phyloP scores from a whole-genome alignment of 1,284 basidiomycete species.

The Bondarzewia mesenterica region DNA sequence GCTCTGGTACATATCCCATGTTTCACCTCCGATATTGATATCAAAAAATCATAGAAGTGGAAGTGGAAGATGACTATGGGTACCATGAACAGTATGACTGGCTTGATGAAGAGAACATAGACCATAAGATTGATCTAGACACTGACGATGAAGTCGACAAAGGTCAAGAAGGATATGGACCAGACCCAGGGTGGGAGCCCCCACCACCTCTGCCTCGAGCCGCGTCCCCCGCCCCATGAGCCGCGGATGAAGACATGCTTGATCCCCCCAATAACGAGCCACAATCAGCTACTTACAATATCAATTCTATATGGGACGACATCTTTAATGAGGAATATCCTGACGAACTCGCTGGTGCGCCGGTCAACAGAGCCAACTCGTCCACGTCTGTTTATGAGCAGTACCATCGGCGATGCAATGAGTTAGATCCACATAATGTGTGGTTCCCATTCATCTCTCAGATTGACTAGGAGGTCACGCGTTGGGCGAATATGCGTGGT shows the following conservation, averaged over 20 bases:
- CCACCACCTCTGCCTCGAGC: background rate
- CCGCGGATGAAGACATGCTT: background rate
- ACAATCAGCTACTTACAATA: no score
- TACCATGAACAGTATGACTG: no score
- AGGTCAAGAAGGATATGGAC: background rate
- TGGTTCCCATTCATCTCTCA: background rate
- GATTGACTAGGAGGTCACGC: slow-evolving; percentile 14
- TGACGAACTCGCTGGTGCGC: background rate
- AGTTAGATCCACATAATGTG: background rate
- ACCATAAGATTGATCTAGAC: background rate
- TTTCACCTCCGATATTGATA: no score
- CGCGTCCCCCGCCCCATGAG: no score
- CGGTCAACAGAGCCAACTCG: background rate
- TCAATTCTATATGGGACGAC: no score
- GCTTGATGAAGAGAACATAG: no score
- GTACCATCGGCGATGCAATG: background rate
- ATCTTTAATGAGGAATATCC: no score
- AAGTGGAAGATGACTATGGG: no score
- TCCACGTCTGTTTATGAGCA: background rate
- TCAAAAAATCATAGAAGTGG: no score
- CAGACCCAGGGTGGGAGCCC: background rate
- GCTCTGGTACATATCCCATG: background rate
- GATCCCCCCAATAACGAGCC: background rate
- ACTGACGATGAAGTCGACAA: background rate
- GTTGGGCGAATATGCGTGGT: slow-evolving; percentile 14